These are phyloP conservation scores for Sporothrix euskadiensis DNA, from an alignment of 2,329 filamentous ascomycete species.

Conservation along the genomic window DNA sequence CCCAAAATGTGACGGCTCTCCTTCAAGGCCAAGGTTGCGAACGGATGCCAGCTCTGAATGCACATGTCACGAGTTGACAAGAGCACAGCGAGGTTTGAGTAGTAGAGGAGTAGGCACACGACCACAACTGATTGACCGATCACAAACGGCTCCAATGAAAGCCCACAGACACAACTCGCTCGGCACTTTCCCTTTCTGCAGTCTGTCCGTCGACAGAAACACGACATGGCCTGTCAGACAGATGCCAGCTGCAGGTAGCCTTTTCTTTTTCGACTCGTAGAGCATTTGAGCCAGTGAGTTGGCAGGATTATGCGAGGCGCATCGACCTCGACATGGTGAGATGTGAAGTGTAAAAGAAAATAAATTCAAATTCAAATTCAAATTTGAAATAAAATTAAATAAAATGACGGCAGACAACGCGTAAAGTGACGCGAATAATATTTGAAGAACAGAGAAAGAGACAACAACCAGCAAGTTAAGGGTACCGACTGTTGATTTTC, in stretches of 20 bases:
- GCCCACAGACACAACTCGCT: not conserved
- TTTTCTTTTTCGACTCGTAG: not conserved
- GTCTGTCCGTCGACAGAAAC: not conserved
- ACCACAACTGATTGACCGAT: not conserved
- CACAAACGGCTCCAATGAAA: not conserved
- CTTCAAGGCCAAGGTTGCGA: not conserved
- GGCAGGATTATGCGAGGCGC: not conserved
- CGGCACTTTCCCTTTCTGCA: not conserved
- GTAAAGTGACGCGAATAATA: not conserved
- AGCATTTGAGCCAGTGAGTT: not conserved
- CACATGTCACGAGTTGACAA: not conserved
- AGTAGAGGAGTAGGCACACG: not conserved
- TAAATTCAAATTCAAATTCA: not conserved
- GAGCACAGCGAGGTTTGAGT: not conserved
- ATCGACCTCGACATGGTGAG: not conserved
- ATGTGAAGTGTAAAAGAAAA: not conserved
- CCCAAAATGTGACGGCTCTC: not conserved
- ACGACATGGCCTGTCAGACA: not conserved
- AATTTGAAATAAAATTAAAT: not conserved
- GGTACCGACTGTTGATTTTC: not conserved
- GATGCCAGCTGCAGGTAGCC: not conserved
- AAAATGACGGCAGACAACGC: not conserved
- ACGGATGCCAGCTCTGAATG: not conserved
- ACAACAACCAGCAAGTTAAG: not conserved
- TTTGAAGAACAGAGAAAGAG: not conserved